Percentiles rank a stretch among this genome's conserved stretches.
Conservation (phyloP, 2,329 filamentous ascomycete genomes). For the Sarocladium brachiariae region DNA sequence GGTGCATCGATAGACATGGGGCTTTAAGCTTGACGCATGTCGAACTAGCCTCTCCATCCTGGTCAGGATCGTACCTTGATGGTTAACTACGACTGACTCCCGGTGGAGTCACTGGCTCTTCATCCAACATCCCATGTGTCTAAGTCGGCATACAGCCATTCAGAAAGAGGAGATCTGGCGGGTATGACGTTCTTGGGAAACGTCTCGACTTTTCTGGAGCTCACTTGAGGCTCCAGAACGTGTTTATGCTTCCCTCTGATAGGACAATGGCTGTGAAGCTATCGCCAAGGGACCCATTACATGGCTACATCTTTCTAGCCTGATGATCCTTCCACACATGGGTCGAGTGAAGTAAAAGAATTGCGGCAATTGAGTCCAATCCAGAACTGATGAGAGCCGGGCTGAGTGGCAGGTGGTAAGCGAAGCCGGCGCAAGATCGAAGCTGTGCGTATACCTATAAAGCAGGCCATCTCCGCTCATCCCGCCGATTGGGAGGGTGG, state of each 20-base stretch:
- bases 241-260: not conserved
- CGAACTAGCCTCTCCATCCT: not conserved
- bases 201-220: not conserved
- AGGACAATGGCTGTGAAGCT: slow-evolving; percentile 1
- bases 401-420: not conserved
- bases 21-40: not conserved
- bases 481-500: not conserved
- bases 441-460: not conserved
- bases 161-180: not conserved
- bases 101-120: not conserved
- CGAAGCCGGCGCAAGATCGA: not conserved
- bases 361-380: not conserved
- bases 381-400: not conserved
- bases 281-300: not conserved
- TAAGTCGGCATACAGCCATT: slow-evolving; percentile 1
- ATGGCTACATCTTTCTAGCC: not conserved
- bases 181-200: not conserved
- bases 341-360: not conserved
- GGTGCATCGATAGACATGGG: not conserved
- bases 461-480: not conserved
- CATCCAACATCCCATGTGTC: not conserved
- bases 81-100: not conserved
- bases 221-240: not conserved
- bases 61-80: slow-evolving; percentile 1
- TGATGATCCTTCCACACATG: not conserved